Evolutionary conservation across 495 filamentous ascomycete genomes (phyloP).

Genomic region (Bathelium albidoporum): DNA sequence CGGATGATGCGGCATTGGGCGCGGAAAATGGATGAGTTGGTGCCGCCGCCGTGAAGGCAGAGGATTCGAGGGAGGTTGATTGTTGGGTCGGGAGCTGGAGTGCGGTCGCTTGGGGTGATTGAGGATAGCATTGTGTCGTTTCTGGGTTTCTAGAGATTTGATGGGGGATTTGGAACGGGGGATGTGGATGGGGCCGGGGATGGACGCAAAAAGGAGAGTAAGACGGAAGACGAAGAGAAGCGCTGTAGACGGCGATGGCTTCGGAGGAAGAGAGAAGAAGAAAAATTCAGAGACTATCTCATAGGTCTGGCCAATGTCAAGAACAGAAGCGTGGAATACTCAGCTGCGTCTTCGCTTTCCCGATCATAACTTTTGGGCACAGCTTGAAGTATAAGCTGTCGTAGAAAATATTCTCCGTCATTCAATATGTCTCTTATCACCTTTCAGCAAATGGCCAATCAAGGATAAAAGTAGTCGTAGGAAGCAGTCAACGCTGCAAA

Average conservation of each 20-base stretch:
- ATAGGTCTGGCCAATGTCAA: not conserved
- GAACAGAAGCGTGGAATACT: not conserved
- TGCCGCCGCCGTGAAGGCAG: not conserved
- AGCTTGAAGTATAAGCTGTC: no score
- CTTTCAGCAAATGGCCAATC: no score
- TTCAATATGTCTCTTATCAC: no score
- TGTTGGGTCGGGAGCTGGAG: not conserved
- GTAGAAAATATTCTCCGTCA: no score
- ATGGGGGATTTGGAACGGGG: not conserved
- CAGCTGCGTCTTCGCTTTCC: no score
- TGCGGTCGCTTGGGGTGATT: not conserved
- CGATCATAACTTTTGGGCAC: no score
- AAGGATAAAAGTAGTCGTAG: no score
- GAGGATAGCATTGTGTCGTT: not conserved
- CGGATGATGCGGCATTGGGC: not conserved
- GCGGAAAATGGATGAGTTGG: not conserved
- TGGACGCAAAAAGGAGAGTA: no score
- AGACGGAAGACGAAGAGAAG: no score
- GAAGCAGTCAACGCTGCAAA: no score
- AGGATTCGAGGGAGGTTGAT: slow-evolving; percentile 1
- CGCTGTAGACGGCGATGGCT: not conserved
- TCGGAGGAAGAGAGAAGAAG: not conserved
- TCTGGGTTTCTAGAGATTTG: not conserved
- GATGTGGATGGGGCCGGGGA: not conserved
- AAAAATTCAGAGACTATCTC: not conserved